Evolutionary conservation across 2,329 filamentous ascomycete genomes (phyloP), one percentile per base, ranked within the genome.

Genomic region (Sordariomycetes sp.): DNA sequence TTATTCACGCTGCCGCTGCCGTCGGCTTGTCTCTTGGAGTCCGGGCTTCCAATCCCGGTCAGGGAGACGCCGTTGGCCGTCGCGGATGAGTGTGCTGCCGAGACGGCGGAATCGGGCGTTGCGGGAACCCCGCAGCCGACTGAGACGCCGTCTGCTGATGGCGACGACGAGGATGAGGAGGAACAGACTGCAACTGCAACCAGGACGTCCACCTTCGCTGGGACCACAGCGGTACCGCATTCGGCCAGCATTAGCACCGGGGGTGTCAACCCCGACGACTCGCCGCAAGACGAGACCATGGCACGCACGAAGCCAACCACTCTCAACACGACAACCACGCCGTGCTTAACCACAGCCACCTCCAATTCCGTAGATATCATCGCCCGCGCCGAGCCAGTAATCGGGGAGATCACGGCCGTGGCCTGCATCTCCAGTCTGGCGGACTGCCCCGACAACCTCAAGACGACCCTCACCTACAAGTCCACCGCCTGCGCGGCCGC

Each of bases 1-100:
- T 42, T 58, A 10, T 58, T 58, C 22, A 36, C 52, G 12, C 52
- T 58, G 8, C 56, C 56, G 6, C 50, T 58, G 1, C 56, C 56
- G 10, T 51, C 56, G 3, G 25, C 36, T 6, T 58, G 56, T 51
- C 13, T 53, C 20, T 22, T 58, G 52, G 36, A 45, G n/a, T 10
- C 34, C 4, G 56, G 53, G 35, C 22, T 48, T n/a, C 3, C n/a
- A 4, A 24, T 52, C 3, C 52, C 56, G 12, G 39, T 20, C 3
- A 50, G 56, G 39, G 24, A n/a, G 3, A 17, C 24, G 10, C 52
- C 52, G 32, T 28, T 54, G 52, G 13, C 52, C 13, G 36, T 24
- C 1, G 51, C n/a, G 13, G 22, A n/a, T 3, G 24, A 20, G 36
- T 57, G 56, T 24, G 28, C 10, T 15, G 48, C 50, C 2, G 50